Evolutionary conservation across 2,329 filamentous ascomycete genomes (phyloP), one percentile per base, ranked within the genome.

Genomic region (Epichloe aotearoae): DNA sequence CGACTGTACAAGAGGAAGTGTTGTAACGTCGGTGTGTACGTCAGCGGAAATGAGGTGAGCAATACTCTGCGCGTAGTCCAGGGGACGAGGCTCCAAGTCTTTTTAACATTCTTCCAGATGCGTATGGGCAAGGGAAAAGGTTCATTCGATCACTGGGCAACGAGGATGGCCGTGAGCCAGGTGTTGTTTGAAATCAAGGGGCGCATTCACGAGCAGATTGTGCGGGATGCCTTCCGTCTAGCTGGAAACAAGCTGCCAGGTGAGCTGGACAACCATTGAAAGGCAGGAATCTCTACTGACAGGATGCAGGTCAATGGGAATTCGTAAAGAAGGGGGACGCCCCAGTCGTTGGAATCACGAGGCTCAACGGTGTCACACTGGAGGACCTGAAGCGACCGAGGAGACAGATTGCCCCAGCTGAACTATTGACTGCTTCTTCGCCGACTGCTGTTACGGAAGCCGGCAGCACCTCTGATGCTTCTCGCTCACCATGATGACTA

Each of bases 41-140:
- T 88, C 52, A 93, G 85, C 66, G 93, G 93, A 52, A 98, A 97
- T 63, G 93, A 98, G 72, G 82, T 84, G 45, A 47, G 52, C 26
- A 46, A 38, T 4, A 23, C 33, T 15, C n/a, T 17, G 39, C 15
- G 5, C 36, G 14, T n/a, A 23, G 19, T 34, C 30, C n/a, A 14
- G 10, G 20, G 20, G 34, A 19, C 20, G 17, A 14, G 30, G 30
- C 12, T 41, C 5, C n/a, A 26, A 33, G 17, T 41, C 6, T 49
- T 19, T 45, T 45, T 53, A 23, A 51, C 41, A 23, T 43, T 50
- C 49, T 20, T 45, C 6, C 57, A 84, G 81, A 85, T 88, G 67
- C 85, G 93, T 79, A 98, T 98, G 94, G 93, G 93, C 67, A 98
- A 97, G 71, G 93, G 93, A 70, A 98, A 98, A 68, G 93, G 93